Conservation (phyloP, 1,284 basidiomycete genomes). For the Phlebopus sp. region DNA sequence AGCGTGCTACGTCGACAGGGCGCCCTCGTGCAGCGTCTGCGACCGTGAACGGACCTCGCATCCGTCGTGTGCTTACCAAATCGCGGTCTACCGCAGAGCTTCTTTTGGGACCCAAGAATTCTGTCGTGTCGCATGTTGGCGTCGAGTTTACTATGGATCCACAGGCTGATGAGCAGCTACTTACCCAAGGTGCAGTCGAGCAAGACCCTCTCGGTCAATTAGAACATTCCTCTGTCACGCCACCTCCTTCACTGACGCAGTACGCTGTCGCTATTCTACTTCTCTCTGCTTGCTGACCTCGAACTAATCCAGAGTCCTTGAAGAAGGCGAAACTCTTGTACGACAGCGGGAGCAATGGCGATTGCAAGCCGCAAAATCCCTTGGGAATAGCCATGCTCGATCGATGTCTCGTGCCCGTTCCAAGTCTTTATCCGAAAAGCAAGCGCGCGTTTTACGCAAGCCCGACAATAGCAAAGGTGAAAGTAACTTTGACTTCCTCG, state of each 20-base stretch:
- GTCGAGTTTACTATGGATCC: constrained; percentile 24
- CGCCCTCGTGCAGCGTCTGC: constrained; percentile 25
- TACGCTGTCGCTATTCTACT: constrained; percentile 33
- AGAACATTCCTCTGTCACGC: constrained; percentile 53
- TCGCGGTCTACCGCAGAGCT: constrained; percentile 46
- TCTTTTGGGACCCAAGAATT: constrained; percentile 8
- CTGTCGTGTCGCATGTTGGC: constrained; percentile 3
- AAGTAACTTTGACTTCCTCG: constrained; percentile 51
- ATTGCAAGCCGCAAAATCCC: constrained; percentile 55
- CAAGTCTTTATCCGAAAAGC: constrained; percentile 53
- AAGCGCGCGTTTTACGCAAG: constrained; percentile 19
- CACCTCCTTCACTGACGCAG: constrained; percentile 59
- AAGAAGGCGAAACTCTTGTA: constrained; percentile 56
- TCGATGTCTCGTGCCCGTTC: constrained; percentile 59
- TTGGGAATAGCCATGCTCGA: constrained; percentile 62
- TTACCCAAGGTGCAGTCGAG: constrained; percentile 12
- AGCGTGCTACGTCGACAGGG: constrained; percentile 5
- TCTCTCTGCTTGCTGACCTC: constrained; percentile 3
- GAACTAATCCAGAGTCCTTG: constrained; percentile 52
- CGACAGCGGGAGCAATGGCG: constrained; percentile 66
- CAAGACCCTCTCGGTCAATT: constrained; percentile 39
- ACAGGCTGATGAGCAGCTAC: constrained; percentile 16
- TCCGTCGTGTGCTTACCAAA: constrained; percentile 43
- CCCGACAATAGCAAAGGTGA: constrained; percentile 23
- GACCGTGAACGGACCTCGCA: constrained; percentile 17